Evolutionary conservation across 2,329 filamentous ascomycete genomes (phyloP).

Genomic region (Ophiocordyceps unilateralis): DNA sequence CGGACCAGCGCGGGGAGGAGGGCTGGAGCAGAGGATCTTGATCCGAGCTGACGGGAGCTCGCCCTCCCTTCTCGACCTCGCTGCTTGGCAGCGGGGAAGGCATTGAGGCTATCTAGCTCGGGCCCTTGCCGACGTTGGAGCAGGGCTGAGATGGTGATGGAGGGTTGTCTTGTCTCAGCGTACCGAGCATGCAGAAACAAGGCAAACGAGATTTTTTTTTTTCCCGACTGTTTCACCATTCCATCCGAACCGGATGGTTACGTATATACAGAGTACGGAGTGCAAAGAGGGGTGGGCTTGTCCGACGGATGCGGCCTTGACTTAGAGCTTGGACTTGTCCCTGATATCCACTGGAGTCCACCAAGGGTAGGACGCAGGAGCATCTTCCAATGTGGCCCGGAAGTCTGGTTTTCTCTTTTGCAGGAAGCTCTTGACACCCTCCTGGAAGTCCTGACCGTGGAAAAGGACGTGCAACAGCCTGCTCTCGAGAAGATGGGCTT

Average conservation of each 20-base stretch:
- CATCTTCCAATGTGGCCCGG: conserved; percentile 40
- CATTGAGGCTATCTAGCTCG: background rate
- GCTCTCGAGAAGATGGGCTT: conserved; percentile 52
- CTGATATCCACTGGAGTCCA: conserved; percentile 33
- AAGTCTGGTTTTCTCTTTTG: conserved; percentile 51
- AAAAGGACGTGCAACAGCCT: conserved; percentile 45
- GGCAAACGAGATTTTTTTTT: too few relatives aligned
- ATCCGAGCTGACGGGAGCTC: too few relatives aligned
- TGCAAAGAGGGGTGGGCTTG: too few relatives aligned
- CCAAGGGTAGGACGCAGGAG: conserved; percentile 48
- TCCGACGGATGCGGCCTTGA: background rate
- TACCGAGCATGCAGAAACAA: background rate
- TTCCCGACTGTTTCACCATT: too few relatives aligned
- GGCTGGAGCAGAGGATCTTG: too few relatives aligned
- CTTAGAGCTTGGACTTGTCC: conserved; percentile 11
- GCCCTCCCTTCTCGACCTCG: too few relatives aligned
- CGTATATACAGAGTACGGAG: background rate
- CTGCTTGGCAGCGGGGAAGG: too few relatives aligned
- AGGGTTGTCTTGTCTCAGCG: background rate
- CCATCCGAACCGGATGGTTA: background rate
- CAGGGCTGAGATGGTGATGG: background rate
- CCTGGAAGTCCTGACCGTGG: conserved; percentile 38
- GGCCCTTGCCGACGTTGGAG: background rate
- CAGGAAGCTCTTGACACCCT: conserved; percentile 49
- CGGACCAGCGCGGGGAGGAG: too few relatives aligned